Percentiles rank a stretch among this genome's conserved stretches.
These are phyloP conservation scores for Cladosporium sp. DNA, from an alignment of 2,329 filamentous ascomycete species.

Conservation along the genomic window DNA sequence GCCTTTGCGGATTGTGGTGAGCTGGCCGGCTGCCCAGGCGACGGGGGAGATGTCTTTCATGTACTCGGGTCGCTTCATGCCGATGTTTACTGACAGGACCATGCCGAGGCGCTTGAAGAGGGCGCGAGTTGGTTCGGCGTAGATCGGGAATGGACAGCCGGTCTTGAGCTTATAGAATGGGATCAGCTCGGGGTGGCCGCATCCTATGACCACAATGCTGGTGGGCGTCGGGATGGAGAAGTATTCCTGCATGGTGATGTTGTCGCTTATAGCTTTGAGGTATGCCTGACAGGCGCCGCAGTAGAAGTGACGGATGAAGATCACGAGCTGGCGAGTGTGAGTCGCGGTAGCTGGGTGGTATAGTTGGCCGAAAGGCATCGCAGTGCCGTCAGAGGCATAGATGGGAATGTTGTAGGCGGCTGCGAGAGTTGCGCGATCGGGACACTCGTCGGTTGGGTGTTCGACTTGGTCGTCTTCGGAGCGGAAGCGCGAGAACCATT, in stretches of 20 bases:
- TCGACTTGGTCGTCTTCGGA: conserved; percentile 26
- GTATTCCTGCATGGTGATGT: conserved; percentile 34
- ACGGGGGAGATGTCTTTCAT: conserved; percentile 32
- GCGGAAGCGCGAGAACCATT: conserved; percentile 34
- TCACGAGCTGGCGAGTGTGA: conserved; percentile 35
- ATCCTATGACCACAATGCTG: conserved; percentile 36
- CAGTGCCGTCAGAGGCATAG: conserved; percentile 58
- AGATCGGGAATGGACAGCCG: conserved; percentile 35
- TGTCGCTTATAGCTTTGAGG: conserved; percentile 30
- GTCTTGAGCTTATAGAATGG: conserved; percentile 33
- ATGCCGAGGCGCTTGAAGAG: conserved; percentile 36
- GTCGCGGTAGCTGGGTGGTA: conserved; percentile 48
- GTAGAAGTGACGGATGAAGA: conserved; percentile 41
- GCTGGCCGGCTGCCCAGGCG: conserved; percentile 30
- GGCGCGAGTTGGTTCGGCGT: conserved; percentile 32
- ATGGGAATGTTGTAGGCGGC: conserved; percentile 39
- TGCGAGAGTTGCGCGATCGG: conserved; percentile 30
- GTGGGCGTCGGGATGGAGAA: conserved; percentile 34
- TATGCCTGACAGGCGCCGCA: conserved; percentile 39
- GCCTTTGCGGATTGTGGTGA: conserved; percentile 23
- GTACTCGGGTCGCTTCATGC: conserved; percentile 31
- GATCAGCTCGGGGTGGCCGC: conserved; percentile 34
- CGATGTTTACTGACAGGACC: conserved; percentile 30
- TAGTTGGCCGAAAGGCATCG: conserved; percentile 59
- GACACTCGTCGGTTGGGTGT: conserved; percentile 28